Conservation (phyloP, 352 stramenopile genomes). For the Phytophthora pseudosyringae region DNA sequence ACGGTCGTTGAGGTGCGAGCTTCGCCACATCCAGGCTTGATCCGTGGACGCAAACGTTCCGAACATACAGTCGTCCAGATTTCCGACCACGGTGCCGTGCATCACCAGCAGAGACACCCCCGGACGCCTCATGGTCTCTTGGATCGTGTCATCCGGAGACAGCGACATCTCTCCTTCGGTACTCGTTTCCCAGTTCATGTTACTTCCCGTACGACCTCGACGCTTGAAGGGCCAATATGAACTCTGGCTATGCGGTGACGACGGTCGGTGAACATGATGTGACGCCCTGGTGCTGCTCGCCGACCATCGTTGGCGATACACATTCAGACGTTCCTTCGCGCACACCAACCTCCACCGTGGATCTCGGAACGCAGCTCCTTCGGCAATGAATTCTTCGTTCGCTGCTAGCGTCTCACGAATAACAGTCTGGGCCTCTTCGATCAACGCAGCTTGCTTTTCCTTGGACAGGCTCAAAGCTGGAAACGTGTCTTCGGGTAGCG, state of each 20-base stretch:
- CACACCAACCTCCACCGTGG: slow-evolving; percentile 48
- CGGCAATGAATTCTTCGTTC: slow-evolving; percentile 46
- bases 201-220: background rate
- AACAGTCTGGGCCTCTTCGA: slow-evolving; percentile 46
- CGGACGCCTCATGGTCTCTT: slow-evolving; percentile 33
- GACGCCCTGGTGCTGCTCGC: background rate
- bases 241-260: slow-evolving; percentile 3
- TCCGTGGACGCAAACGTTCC: slow-evolving; percentile 49
- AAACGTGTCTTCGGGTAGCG: slow-evolving; percentile 45
- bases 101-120: slow-evolving; percentile 46
- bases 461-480: slow-evolving; percentile 35
- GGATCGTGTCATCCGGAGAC: slow-evolving; percentile 1
- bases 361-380: slow-evolving; percentile 31
- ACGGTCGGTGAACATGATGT: background rate
- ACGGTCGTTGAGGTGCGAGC: slow-evolving; percentile 53
- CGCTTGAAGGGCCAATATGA: slow-evolving; percentile 13
- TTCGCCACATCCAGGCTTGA: slow-evolving; percentile 48
- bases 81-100: slow-evolving; percentile 45
- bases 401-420: slow-evolving; percentile 48
- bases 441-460: slow-evolving; percentile 33
- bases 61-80: slow-evolving; percentile 53
- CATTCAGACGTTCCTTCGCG: slow-evolving; percentile 40
- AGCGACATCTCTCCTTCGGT: slow-evolving; percentile 3
- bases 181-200: background rate
- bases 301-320: slow-evolving; percentile 35